Percentiles rank a stretch among this genome's conserved stretches.
Evolutionary conservation across 208 protist genomes (phyloP).

Genomic region (Zelonia costaricensis): DNA sequence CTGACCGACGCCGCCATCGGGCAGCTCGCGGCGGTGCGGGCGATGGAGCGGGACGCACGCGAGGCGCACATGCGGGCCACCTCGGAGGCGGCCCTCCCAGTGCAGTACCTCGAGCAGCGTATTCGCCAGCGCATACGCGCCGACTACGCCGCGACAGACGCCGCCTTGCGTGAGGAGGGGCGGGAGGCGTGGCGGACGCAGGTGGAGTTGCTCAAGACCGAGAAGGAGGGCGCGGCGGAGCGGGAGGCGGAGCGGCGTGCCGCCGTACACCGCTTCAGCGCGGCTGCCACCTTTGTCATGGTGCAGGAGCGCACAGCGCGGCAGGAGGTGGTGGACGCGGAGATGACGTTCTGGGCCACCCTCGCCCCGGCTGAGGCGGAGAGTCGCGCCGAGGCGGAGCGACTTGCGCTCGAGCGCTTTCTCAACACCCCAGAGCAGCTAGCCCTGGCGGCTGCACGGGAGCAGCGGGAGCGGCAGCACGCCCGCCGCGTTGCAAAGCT

Average conservation of each 20-base stretch:
- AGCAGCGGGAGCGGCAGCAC: slow-evolving; percentile 38
- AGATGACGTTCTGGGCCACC: slow-evolving; percentile 20
- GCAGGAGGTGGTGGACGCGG: slow-evolving; percentile 24
- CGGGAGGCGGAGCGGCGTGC: slow-evolving; percentile 21
- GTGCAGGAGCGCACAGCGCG: slow-evolving; percentile 36
- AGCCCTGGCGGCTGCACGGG: slow-evolving; percentile 48
- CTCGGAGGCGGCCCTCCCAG: slow-evolving; percentile 5
- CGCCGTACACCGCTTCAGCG: slow-evolving; percentile 32
- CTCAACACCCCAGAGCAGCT: slow-evolving; percentile 81
- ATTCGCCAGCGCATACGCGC: slow-evolving; percentile 14
- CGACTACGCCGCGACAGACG: slow-evolving; percentile 13
- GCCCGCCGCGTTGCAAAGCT: slow-evolving; percentile 27
- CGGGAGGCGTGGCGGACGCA: slow-evolving; percentile 58
- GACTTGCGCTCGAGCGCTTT: slow-evolving; percentile 61
- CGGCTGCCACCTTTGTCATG: slow-evolving; percentile 60
- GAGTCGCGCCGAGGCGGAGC: slow-evolving; percentile 45
- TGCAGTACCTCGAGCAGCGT: slow-evolving; percentile 27
- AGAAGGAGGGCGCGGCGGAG: not conserved
- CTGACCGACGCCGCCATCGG: slow-evolving; percentile 5
- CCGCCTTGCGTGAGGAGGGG: slow-evolving; percentile 43
- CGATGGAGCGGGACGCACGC: not conserved
- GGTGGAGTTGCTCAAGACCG: slow-evolving; percentile 8
- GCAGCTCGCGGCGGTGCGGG: slow-evolving; percentile 4
- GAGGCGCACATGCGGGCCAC: slow-evolving; percentile 14
- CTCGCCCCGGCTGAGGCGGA: slow-evolving; percentile 28